A percentile compares a stretch with the other conserved stretches of the same genome.
Evolutionary conservation across 192 early-diverging fungal species (phyloP).

Genomic region (Rhizophagus prolifer): DNA sequence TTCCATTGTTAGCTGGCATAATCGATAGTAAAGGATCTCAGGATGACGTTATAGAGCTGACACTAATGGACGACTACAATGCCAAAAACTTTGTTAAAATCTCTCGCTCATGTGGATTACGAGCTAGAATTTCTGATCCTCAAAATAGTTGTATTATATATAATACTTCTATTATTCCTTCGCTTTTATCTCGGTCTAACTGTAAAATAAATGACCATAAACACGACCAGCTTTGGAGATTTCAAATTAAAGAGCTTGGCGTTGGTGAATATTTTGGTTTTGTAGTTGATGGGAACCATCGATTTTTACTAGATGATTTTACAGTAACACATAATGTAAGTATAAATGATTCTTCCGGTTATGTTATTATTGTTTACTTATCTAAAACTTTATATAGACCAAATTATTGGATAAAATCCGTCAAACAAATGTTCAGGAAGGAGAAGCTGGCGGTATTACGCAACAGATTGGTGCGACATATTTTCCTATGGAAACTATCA

Average conservation of each 20-base stretch:
- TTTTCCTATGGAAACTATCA: slow-evolving; percentile 95
- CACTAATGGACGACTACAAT: background rate
- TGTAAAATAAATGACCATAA: background rate
- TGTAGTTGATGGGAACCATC: slow-evolving; percentile 56
- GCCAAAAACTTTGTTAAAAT: background rate
- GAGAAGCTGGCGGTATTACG: slow-evolving; percentile 99
- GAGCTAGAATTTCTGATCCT: background rate
- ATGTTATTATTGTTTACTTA: background rate
- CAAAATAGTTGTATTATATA: background rate
- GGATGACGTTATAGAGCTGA: background rate
- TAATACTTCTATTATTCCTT: background rate
- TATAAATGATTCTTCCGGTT: background rate
- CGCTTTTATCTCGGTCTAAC: background rate
- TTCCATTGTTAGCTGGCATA: slow-evolving; percentile 41
- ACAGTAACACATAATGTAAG: slow-evolving; percentile 62
- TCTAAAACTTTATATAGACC: slow-evolving; percentile 49
- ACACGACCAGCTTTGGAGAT: slow-evolving; percentile 34
- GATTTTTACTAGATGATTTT: slow-evolving; percentile 49
- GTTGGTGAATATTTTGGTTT: slow-evolving; percentile 55
- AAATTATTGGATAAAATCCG: slow-evolving; percentile 99
- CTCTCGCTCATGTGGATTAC: background rate
- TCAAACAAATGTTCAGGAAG: slow-evolving; percentile 98
- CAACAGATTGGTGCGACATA: slow-evolving; percentile 99
- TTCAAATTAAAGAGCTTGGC: slow-evolving; percentile 39
- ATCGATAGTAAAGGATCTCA: slow-evolving; percentile 28